Evolutionary conservation across 352 stramenopile species (phyloP).

Genomic region (Globisporangium nunn): DNA sequence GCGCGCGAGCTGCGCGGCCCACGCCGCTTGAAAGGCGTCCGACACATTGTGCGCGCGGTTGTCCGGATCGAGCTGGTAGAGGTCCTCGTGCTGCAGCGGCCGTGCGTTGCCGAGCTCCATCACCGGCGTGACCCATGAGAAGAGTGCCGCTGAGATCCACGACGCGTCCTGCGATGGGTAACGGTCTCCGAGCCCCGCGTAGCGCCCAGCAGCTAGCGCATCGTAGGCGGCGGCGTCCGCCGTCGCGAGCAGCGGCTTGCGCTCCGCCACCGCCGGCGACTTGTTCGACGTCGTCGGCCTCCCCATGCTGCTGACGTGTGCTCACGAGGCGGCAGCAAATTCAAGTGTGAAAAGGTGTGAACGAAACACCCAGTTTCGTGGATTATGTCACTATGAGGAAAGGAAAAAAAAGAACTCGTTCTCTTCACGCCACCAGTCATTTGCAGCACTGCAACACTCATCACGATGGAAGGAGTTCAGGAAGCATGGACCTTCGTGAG

Average conservation of each 20-base stretch:
- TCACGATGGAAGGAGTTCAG: too few relatives aligned
- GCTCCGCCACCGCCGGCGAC: conserved; percentile 13
- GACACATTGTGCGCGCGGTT: conserved; percentile 55
- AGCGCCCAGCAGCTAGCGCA: not conserved
- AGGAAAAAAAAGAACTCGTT: too few relatives aligned
- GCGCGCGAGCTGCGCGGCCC: conserved; percentile 25
- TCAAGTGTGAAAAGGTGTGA: too few relatives aligned
- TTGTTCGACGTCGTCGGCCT: too few relatives aligned
- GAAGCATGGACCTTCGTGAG: too few relatives aligned
- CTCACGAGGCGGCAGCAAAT: too few relatives aligned
- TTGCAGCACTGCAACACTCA: too few relatives aligned
- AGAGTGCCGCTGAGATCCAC: conserved; percentile 63
- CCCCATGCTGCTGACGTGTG: not conserved
- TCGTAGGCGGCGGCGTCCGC: conserved; percentile 1
- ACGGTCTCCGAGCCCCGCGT: conserved; percentile 41
- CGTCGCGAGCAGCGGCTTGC: conserved; percentile 19
- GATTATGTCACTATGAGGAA: too few relatives aligned
- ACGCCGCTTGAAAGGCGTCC: conserved; percentile 37
- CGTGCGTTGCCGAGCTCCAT: conserved; percentile 80
- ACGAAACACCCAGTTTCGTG: too few relatives aligned
- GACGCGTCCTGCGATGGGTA: conserved; percentile 48
- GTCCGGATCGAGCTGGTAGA: conserved; percentile 74
- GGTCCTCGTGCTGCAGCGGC: conserved; percentile 71
- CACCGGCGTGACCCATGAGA: conserved; percentile 85
- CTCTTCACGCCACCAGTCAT: too few relatives aligned